Evolutionary conservation across 495 filamentous ascomycete genomes (phyloP).

Genomic region (Aspergillus diversus): DNA sequence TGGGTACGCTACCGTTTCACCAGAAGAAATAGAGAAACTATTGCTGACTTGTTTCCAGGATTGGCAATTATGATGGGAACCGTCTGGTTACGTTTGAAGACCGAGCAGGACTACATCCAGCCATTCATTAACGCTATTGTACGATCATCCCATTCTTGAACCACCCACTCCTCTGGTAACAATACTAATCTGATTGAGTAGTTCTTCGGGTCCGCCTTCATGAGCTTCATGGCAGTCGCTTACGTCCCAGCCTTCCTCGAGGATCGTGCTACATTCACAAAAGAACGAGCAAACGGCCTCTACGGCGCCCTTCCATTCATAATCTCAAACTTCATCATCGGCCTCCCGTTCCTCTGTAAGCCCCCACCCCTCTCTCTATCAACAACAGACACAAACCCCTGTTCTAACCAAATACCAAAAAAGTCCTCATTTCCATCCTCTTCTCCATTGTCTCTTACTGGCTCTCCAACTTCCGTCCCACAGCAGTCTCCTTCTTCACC

Average conservation of each 20-base stretch:
- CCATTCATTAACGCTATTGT: constrained; percentile 79
- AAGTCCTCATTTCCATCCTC: constrained; percentile 44
- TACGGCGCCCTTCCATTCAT: constrained; percentile 74
- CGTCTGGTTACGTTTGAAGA: constrained; percentile 72
- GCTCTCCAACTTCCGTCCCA: constrained; percentile 75
- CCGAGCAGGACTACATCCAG: constrained; percentile 69
- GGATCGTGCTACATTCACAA: constrained; percentile 71
- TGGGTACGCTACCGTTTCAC: constrained; percentile 45
- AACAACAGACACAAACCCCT: neutral
- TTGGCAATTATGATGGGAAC: constrained; percentile 88
- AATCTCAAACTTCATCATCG: constrained; percentile 79
- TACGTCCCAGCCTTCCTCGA: constrained; percentile 84
- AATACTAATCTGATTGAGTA: constrained; percentile 13
- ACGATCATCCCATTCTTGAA: constrained; percentile 5
- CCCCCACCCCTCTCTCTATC: constrained; percentile 1
- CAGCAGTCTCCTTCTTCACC: constrained; percentile 67
- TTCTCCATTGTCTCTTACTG: constrained; percentile 79
- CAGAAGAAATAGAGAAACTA: neutral
- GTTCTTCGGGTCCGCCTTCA: constrained; percentile 83
- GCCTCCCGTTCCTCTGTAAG: constrained; percentile 70
- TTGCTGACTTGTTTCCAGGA: constrained; percentile 30
- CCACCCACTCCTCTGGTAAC: constrained; percentile 6
- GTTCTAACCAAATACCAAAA: too few species aligned
- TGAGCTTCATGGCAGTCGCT: constrained; percentile 90
- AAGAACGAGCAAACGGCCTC: constrained; percentile 81